Evolutionary conservation across 768 basidiomycete genomes (phyloP), one percentile per base, ranked within the genome.

Genomic region (Rhizopogon rudus): DNA sequence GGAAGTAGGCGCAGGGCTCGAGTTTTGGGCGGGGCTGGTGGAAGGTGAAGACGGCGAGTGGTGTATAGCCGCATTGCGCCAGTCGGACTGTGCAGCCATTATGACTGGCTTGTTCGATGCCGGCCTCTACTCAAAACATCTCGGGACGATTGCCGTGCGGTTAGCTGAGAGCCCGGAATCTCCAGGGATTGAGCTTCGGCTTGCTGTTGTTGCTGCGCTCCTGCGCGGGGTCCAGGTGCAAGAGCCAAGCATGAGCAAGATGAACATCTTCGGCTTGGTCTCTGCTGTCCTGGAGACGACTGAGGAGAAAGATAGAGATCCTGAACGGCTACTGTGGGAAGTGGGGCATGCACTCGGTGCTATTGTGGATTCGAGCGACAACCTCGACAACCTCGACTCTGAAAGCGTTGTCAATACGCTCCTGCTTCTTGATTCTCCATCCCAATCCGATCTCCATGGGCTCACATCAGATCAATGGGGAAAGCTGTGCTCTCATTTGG

Each of bases 351-450:
- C 67, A 12, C 60, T 75, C 20, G 61, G 71, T 10, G 61, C 61
- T 0, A 58, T 76, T 14, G 65, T 69, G 35, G 61, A 63, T 25
- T 61, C 64, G 1, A 62, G 49, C 7, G 63, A 70, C 22, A 60
- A 48, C 50, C 53, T 62, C 48, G 58, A 66, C 31, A 60, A 61
- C 5, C 49, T 81, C 17, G 71, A 75, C 46, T 55, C 61, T 40
- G 72, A 75, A 17, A 70, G 63, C 1, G 75, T 81, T 13, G 62
- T 83, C 16, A 65, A 73, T 4, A 69, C 81, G 1, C 71, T 88
- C n/a, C 71, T 76, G 52, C 87, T 85, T 84, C 71, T 85, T n/a
- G 77, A 79, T 43, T 71, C 71, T 5, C 71, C 76, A 6, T 64
- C 73, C 44, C 76, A 75, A 41, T 71, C 81, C 16, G 75, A 75